phyloP scores from a whole-genome alignment of 768 basidiomycete genomes.

The Royoungia palumana region DNA sequence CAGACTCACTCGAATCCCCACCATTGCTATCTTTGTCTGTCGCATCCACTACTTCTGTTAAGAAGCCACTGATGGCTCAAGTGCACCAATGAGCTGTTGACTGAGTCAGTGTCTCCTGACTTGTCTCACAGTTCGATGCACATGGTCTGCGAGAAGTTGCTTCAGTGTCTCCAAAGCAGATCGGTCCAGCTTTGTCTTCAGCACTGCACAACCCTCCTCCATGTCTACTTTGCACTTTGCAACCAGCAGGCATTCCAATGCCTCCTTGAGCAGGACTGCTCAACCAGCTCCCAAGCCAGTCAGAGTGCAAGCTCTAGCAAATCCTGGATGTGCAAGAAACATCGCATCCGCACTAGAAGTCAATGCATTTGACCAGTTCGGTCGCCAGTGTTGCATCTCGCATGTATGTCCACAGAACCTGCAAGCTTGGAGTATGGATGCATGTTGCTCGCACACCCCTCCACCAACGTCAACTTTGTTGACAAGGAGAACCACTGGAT shows the following conservation, averaged over 20 bases:
- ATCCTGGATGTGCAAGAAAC: conserved; percentile 54
- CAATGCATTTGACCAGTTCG: conserved; percentile 69
- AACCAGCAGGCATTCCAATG: conserved; percentile 77
- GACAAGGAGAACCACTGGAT: conserved; percentile 92
- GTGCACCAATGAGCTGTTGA: not conserved
- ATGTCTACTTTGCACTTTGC: conserved; percentile 68
- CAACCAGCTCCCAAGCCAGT: conserved; percentile 29
- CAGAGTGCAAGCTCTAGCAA: conserved; percentile 49
- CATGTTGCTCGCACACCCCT: conserved; percentile 70
- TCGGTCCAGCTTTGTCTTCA: conserved; percentile 13
- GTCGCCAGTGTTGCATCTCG: conserved; percentile 79
- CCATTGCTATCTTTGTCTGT: no score
- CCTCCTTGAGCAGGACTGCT: conserved; percentile 53
- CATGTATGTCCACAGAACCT: conserved; percentile 60
- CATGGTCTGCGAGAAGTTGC: conserved; percentile 25
- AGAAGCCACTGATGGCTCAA: not conserved
- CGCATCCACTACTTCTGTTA: not conserved
- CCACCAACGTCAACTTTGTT: conserved; percentile 71
- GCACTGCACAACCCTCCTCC: conserved; percentile 73
- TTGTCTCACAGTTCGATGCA: conserved; percentile 19
- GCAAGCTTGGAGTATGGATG: conserved; percentile 73
- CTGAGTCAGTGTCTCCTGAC: conserved; percentile 11
- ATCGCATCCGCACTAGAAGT: conserved; percentile 47
- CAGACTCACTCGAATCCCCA: no score
- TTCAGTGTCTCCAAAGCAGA: conserved; percentile 21